These are phyloP conservation scores for Naganishia sp. DNA, from an alignment of 1,284 basidiomycete genomes.

Conservation along the genomic window DNA sequence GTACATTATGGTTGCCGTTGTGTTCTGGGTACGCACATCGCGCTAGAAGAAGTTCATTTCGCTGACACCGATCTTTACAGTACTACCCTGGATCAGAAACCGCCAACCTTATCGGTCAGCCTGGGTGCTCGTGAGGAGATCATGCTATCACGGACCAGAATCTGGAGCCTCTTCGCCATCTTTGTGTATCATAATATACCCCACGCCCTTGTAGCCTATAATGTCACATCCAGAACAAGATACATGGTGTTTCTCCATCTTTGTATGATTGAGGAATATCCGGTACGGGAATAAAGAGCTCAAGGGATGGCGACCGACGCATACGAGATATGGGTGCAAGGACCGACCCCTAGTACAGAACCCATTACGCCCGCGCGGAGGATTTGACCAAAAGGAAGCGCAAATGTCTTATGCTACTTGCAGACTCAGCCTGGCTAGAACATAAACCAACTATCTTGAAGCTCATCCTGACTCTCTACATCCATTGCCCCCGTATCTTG, in stretches of 20 bases:
- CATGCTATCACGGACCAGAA: background rate
- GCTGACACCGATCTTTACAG: background rate
- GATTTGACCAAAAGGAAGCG: slow-evolving; percentile 6
- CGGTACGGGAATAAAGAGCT: background rate
- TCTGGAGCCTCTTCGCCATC: background rate
- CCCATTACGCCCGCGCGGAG: no score
- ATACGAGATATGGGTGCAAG: background rate
- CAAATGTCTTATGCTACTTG: slow-evolving; percentile 18
- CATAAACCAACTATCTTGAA: slow-evolving; percentile 8
- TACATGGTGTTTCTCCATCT: slow-evolving; percentile 12
- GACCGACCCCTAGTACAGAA: no score
- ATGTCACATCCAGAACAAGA: background rate
- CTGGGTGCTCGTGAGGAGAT: slow-evolving; percentile 25
- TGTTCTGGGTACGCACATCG: slow-evolving; percentile 43
- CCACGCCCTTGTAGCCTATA: slow-evolving; percentile 11
- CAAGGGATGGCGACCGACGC: slow-evolving; percentile 9
- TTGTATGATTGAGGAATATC: background rate
- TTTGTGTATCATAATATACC: slow-evolving; percentile 4
- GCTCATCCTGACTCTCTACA: background rate
- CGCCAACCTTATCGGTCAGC: slow-evolving; percentile 43
- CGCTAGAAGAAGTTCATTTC: slow-evolving; percentile 40
- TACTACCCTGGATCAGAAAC: slow-evolving; percentile 43
- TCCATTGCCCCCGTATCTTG: background rate
- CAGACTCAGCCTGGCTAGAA: slow-evolving; percentile 11
- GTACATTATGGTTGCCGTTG: slow-evolving; percentile 54